Evolutionary conservation across 768 basidiomycete genomes (phyloP), one percentile per base, ranked within the genome.

Genomic region (Candolleomyces aberdarensis): DNA sequence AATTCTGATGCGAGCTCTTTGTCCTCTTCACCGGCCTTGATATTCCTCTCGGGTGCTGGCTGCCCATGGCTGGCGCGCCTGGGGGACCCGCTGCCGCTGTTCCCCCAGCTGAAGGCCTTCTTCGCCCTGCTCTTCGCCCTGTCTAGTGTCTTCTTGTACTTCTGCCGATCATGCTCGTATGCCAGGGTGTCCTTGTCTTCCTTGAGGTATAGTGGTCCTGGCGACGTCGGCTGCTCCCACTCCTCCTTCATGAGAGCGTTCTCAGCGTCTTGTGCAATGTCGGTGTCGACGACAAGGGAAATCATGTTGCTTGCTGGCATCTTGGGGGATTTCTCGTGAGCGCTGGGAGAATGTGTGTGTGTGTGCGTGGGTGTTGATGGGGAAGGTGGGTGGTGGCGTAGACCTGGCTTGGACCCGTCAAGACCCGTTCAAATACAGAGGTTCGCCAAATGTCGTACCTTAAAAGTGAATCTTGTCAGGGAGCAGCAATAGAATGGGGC

Each of bases 111-210:
- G 36, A 61, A 61, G 15, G 60, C 65, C 59, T 65, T 65, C 60
- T 54, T 48, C 41, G 65, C 60, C 41, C 61, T 60, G 56, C 52
- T 63, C 54, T 60, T 57, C 41, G 63, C 62, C 17, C 60, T 51
- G 55, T 65, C 65, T n/a, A 63, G 57, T 39, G 65, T 55, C 47
- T 65, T 65, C 62, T 44, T 58, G 53, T 61, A 56, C 43, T 61
- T 60, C 48, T 63, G 62, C 44, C 65, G 62, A 49, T 65, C 65
- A 44, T 65, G 62, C 31, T 61, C 65, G 26, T 58, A 61, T 2
- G 65, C 60, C 39, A 62, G 53, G 11, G 60, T 48, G 47, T 63
- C 65, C 47, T 60, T 58, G 49, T 61, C 60, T 51, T 61, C 60
- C 19, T 54, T 41, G 43, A 48, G 17, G 20, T 61, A 40, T 8